These are phyloP conservation scores for Nadsonia commutata DNA, from an alignment of 1,139 yeast genomes.

Conservation along the genomic window DNA sequence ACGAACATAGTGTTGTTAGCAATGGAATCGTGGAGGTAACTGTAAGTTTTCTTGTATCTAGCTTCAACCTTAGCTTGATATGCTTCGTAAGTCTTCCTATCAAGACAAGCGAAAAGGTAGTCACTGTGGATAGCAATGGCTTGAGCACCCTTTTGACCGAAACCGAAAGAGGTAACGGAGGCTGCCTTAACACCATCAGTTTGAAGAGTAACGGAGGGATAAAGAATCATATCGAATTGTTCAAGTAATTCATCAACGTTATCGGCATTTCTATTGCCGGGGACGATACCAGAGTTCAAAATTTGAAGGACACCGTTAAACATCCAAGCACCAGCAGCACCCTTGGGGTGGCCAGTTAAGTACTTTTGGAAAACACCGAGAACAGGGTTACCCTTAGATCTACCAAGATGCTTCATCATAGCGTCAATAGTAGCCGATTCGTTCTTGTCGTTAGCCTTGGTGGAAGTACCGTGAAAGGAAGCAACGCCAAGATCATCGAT, in stretches of 20 bases:
- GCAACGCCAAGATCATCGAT: conserved; percentile 93
- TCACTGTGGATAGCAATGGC: conserved; percentile 87
- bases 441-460: conserved; percentile 96
- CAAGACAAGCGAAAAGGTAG: conserved; percentile 75
- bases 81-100: conserved; percentile 48
- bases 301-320: conserved; percentile 95
- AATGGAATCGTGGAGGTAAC: conserved; percentile 93
- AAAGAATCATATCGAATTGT: conserved; percentile 74
- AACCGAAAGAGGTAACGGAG: conserved; percentile 93
- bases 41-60: conserved; percentile 83
- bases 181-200: conserved; percentile 98
- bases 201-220: conserved; percentile 85
- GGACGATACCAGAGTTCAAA: conserved; percentile 82
- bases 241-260: conserved; percentile 75
- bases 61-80: conserved; percentile 59
- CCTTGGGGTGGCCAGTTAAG: conserved; percentile 99
- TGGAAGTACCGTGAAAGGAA: conserved; percentile 99
- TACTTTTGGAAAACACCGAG: conserved; percentile 97
- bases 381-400: conserved; percentile 95
- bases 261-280: conserved; percentile 98
- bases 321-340: conserved; percentile 99
- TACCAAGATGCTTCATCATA: conserved; percentile 91
- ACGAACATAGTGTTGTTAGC: conserved; percentile 83
- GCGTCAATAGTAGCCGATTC: conserved; percentile 81
- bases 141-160: conserved; percentile 99